Conservation (phyloP, 176 grass and related monocot species). For the Themeda triandra region DNA sequence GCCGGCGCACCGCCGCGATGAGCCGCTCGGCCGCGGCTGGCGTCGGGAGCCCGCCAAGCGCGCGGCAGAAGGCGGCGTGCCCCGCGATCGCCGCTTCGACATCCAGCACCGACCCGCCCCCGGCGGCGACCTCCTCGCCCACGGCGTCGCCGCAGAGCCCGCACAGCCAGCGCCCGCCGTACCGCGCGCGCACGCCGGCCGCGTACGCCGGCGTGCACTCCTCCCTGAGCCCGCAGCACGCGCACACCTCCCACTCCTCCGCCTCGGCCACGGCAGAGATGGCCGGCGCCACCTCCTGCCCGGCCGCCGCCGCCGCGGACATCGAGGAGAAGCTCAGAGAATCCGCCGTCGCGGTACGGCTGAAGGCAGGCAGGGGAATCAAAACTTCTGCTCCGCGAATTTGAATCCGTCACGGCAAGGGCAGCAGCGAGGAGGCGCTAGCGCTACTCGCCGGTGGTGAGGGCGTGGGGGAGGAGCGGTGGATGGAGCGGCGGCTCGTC, state of each 20-base stretch:
- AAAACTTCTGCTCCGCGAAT: not conserved
- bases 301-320: constrained; percentile 31
- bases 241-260: constrained; percentile 68
- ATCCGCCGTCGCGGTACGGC: not conserved
- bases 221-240: constrained; percentile 79
- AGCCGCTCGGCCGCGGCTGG: constrained; percentile 46
- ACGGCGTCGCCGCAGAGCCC: constrained; percentile 77
- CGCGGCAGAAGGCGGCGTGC: constrained; percentile 63
- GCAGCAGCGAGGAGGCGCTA: too few species aligned
- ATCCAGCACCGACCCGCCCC: constrained; percentile 13
- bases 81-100: constrained; percentile 52
- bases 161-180: constrained; percentile 66
- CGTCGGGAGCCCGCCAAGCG: constrained; percentile 35
- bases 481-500: constrained; percentile 35
- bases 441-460: constrained; percentile 36
- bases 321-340: constrained; percentile 3
- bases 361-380: not conserved
- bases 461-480: constrained; percentile 11
- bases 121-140: constrained; percentile 50
- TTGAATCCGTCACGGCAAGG: not conserved
- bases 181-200: constrained; percentile 53
- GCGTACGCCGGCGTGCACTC: constrained; percentile 83
- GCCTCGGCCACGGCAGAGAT: constrained; percentile 31
- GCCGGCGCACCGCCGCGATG: constrained; percentile 53
- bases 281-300: constrained; percentile 28